Conservation (phyloP, 257 asterid species). For the Anisodus acutangulus region DNA sequence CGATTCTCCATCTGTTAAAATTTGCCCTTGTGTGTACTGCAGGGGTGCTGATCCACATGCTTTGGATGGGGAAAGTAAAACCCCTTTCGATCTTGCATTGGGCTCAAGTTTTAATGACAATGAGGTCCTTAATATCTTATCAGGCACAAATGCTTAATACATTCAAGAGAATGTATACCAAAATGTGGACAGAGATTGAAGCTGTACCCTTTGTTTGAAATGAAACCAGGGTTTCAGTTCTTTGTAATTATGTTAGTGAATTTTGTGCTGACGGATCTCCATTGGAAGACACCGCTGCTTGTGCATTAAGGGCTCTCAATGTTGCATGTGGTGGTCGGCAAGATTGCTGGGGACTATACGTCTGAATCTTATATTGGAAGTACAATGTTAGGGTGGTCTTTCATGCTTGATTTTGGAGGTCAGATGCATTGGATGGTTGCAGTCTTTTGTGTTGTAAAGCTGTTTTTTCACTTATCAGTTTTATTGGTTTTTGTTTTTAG, state of each 20-base stretch:
- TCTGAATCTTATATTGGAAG: conserved; percentile 14
- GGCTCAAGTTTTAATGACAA: conserved; percentile 66
- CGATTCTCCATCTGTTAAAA: neutral
- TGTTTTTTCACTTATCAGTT: conserved; percentile 20
- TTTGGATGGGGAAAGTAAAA: conserved; percentile 65
- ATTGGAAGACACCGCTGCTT: conserved; percentile 25
- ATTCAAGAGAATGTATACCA: conserved; percentile 17
- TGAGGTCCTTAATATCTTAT: conserved; percentile 69
- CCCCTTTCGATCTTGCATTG: conserved; percentile 58
- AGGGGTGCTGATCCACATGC: conserved; percentile 94
- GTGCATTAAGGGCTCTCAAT: conserved; percentile 29
- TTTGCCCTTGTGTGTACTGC: conserved; percentile 33
- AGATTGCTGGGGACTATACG: neutral
- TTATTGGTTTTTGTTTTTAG: conserved; percentile 23
- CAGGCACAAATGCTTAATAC: conserved; percentile 53
- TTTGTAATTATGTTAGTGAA: conserved; percentile 54
- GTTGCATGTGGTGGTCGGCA: conserved; percentile 21
- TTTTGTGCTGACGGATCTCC: conserved; percentile 34
- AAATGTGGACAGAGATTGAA: conserved; percentile 16
- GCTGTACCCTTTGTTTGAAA: conserved; percentile 32
- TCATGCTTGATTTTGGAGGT: conserved; percentile 27
- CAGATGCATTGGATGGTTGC: conserved; percentile 25
- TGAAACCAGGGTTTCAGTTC: conserved; percentile 39
- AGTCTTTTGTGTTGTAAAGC: conserved; percentile 27
- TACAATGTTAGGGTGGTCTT: conserved; percentile 9